Conservation (phyloP, 352 stramenopile genomes). For the Pythium monospermum region DNA sequence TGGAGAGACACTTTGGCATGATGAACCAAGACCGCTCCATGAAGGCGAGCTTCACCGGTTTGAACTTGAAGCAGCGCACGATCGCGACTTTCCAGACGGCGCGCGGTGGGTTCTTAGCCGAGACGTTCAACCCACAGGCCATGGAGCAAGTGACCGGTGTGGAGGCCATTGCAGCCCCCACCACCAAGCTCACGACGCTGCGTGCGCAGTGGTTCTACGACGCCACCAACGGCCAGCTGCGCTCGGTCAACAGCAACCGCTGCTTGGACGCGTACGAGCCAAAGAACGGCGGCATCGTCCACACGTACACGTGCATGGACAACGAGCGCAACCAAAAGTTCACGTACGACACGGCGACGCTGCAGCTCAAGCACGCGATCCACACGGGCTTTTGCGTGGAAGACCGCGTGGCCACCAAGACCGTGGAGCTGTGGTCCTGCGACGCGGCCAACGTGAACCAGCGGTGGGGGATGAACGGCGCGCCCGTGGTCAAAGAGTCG, state of each 20-base stretch:
- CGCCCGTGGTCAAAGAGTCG: conserved; percentile 10
- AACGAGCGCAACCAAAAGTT: conserved; percentile 63
- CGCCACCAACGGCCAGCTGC: conserved; percentile 33
- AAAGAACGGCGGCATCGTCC: conserved; percentile 43
- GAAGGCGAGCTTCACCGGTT: conserved; percentile 50
- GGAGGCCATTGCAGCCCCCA: conserved; percentile 35
- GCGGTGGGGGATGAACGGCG: conserved; percentile 28
- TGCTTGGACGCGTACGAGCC: conserved; percentile 58
- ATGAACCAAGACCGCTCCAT: conserved; percentile 42
- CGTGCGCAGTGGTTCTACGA: conserved; percentile 72
- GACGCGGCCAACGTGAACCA: conserved; percentile 51
- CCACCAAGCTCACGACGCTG: conserved; percentile 43
- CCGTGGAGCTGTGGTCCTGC: conserved; percentile 58
- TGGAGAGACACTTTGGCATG: conserved; percentile 67
- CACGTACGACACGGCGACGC: conserved; percentile 42
- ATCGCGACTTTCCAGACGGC: conserved; percentile 13
- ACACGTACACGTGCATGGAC: conserved; percentile 49
- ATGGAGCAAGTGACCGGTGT: conserved; percentile 36
- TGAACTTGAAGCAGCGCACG: conserved; percentile 31
- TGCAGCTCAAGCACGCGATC: conserved; percentile 34
- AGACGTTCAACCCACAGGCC: conserved; percentile 19
- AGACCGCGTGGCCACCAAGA: conserved; percentile 36
- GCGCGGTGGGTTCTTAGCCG: conserved; percentile 16
- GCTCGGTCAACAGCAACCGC: conserved; percentile 62
- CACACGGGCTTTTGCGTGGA: conserved; percentile 61